Base-by-base conservation (phyloP, 345 rosid genomes). In the Garcia nutans region DNA sequence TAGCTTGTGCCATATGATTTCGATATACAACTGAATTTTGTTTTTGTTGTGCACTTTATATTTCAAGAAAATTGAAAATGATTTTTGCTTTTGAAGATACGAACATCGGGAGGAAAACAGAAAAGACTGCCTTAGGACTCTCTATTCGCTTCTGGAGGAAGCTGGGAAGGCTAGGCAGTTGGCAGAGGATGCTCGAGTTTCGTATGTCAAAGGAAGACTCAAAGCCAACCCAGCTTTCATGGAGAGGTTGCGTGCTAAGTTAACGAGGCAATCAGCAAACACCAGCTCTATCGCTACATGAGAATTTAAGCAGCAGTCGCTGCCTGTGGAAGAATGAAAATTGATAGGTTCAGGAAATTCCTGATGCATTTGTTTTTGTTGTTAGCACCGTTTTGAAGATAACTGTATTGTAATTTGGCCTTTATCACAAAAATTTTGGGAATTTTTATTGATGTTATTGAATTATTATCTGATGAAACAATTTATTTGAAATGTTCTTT, bases 21-120 rank as follows among this genome's bases (percentile, higher is more conserved):
- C 7, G 12, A 9, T 65, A 20, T 15, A n/a, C 23, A 17, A 42
- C 26, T 42, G 26, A 65, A 42, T 17, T 60, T 3, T 60, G 33
- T 61, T 61, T 61, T 10, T 42, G 2, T 22, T 44, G 15, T 19
- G 65, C 26, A 17, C 10, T 26, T 2, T 17, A 9, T 1, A 28
- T 33, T 33, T 23, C 37, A 1, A 33, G 37, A 73, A 62, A 31
- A 50, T 12, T 8, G 12, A 24, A 1, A 41, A 57, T 67, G 66
- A 57, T 15, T 24, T 33, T 71, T 58, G 24, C 28, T 61, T 78
- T 86, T 66, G 56, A 88, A 93, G 96, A 88, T 96, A 88, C 84
- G 99, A 96, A 83, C 92, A 96, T 61, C 82, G 98, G 47, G 98
- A 96, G 77, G 99, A 96, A 84, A 96, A 96, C 86, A 84, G 98